Base-by-base conservation (phyloP, 1,284 basidiomycete species). In the Ceratobasidium sp. region DNA sequence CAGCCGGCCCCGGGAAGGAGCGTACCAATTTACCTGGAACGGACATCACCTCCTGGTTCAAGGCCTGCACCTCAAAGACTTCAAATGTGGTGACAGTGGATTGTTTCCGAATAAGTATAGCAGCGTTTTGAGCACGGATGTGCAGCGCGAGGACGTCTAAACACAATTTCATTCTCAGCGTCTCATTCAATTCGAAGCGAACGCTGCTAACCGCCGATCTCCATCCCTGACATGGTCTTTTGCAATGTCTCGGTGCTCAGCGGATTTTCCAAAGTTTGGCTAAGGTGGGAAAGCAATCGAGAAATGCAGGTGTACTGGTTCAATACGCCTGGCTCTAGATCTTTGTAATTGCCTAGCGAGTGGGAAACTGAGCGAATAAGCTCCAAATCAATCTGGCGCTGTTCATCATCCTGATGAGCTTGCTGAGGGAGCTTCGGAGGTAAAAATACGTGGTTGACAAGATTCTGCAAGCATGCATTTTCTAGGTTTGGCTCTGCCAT, bases 61-160 rank as follows among this genome's bases (percentile, higher is more conserved):
- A 74, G 0, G 82, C 80, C 18, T 82, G 81, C 8, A 81, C 81
- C 73, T 85, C 83, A 73, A 86, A 86, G 16, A 79, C 77, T 73
- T 85, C 84, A 64, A 84, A 81, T 4, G 78, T 76, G 0, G 80
- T 78, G 3, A 75, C 61, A 0, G 75, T 70, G 5, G 61, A 16
- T 14, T 69, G 49, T 54, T 79, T 80, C 38, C 82, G 80, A 35
- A 86, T 63, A 14, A 86, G 78, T 6, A 86, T 64, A 21, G 79
- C 83, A 0, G 85, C 82, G 73, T 86, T 86, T 75, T 86, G 85
- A 0, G 80, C 80, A 16, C 80, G 78, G 21, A 86, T 80, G 21
- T 81, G 78, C 46, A 85, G 75, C 3, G 78, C 77, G 16, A 83
- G 67, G 14, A 81, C 70, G 80, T 82, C 74, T 83, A 28, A 72